Evolutionary conservation across 169 alveolate species (phyloP).

Genomic region (Miamiensis avidus): DNA sequence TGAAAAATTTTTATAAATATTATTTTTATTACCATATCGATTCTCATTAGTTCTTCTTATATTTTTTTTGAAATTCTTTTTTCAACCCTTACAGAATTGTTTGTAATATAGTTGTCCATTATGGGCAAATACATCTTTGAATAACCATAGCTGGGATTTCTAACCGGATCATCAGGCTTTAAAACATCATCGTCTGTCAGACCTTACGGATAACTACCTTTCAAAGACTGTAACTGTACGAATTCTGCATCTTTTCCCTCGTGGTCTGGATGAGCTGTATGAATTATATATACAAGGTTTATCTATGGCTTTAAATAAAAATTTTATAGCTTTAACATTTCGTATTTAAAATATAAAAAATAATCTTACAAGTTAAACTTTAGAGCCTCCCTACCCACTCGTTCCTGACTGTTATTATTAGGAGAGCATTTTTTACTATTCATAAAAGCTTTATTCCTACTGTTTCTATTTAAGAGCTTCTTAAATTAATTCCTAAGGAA

Average conservation of each 20-base stretch:
- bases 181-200: neutral
- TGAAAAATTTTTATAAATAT: too few species aligned
- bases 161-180: neutral
- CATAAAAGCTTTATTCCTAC: neutral
- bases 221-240: neutral
- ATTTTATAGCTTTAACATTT: too few species aligned
- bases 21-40: neutral
- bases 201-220: neutral
- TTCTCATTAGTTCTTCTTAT: neutral
- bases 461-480: neutral
- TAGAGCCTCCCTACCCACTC: too few species aligned
- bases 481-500: neutral
- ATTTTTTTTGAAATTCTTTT: neutral
- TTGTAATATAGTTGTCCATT: neutral
- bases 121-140: neutral
- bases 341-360: too few species aligned
- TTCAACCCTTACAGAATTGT: neutral
- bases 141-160: too few species aligned
- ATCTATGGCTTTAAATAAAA: too few species aligned
- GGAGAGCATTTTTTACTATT: neutral
- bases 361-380: too few species aligned
- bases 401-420: neutral
- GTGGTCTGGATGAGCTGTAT: neutral
- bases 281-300: too few species aligned
- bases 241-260: neutral